A percentile compares a stretch with the other conserved stretches of the same genome.
Conservation (phyloP, 495 filamentous ascomycete species). For the Aspergillus sclerotioniger region DNA sequence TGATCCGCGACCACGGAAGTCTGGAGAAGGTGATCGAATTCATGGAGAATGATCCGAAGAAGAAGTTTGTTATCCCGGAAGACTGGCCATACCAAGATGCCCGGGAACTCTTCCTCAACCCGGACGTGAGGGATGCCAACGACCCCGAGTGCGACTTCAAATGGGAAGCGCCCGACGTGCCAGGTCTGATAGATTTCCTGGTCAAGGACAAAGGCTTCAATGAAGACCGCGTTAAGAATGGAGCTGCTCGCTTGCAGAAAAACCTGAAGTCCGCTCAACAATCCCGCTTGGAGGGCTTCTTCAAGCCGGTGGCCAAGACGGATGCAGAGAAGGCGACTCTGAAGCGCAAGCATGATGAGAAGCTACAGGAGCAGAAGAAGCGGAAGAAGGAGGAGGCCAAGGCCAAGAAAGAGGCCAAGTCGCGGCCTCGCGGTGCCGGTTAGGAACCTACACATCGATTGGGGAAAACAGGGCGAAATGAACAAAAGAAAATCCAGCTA, state of each 20-base stretch:
- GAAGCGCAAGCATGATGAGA: conserved; percentile 92
- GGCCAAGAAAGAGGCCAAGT: conserved; percentile 84
- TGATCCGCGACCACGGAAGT: conserved; percentile 85
- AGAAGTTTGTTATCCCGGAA: conserved; percentile 79
- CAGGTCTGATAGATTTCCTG: conserved; percentile 83
- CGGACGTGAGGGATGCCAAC: conserved; percentile 83
- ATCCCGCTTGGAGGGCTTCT: conserved; percentile 92
- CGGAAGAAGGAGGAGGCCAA: conserved; percentile 85
- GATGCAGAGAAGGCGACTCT: conserved; percentile 75
- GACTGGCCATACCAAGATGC: conserved; percentile 95
- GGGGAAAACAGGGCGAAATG: neutral
- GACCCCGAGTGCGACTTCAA: conserved; percentile 92
- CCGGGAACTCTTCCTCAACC: conserved; percentile 83
- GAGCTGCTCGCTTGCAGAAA: conserved; percentile 74
- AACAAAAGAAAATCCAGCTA: neutral
- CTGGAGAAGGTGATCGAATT: conserved; percentile 82
- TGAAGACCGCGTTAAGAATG: conserved; percentile 84
- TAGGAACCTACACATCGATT: conserved; percentile 17
- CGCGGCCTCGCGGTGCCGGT: conserved; percentile 74
- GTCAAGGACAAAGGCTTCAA: conserved; percentile 95
- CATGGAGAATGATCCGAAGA: conserved; percentile 71
- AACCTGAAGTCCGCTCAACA: conserved; percentile 87
- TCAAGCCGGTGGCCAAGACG: conserved; percentile 89
- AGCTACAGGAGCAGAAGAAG: conserved; percentile 86
- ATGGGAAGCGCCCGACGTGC: conserved; percentile 90